Conservation (phyloP, 78 protist species). For the Neovahlkampfia damariscottae region DNA sequence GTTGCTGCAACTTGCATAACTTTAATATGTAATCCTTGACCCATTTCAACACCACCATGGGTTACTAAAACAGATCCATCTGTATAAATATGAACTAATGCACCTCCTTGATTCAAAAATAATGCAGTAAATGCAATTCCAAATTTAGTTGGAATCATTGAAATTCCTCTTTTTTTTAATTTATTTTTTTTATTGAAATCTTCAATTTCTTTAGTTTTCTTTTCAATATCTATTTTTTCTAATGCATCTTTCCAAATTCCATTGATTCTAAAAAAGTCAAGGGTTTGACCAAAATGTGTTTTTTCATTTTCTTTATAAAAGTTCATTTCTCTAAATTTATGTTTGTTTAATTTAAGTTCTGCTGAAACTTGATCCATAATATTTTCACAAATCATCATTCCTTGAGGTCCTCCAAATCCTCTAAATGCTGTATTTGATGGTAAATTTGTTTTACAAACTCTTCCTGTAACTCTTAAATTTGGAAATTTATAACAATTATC, state of each 20-base stretch:
- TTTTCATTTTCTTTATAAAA: constrained; percentile 57
- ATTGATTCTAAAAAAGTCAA: constrained; percentile 25
- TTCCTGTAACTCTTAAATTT: constrained; percentile 39
- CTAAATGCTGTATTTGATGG: constrained; percentile 91
- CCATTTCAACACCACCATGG: constrained; percentile 96
- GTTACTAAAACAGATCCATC: constrained; percentile 88
- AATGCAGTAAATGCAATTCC: constrained; percentile 74
- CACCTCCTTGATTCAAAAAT: constrained; percentile 68
- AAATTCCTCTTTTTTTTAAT: constrained; percentile 79
- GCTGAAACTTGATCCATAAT: constrained; percentile 58
- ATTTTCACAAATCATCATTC: constrained; percentile 47
- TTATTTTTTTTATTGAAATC: constrained; percentile 63
- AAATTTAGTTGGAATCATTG: constrained; percentile 65
- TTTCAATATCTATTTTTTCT: constrained; percentile 16
- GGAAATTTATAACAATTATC: constrained; percentile 78
- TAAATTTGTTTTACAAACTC: constrained; percentile 57
- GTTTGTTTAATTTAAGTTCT: not conserved
- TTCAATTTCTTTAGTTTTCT: not conserved
- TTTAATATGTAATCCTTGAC: constrained; percentile 91
- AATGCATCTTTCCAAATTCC: constrained; percentile 39
- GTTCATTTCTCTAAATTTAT: constrained; percentile 45
- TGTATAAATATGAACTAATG: constrained; percentile 52
- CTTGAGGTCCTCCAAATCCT: constrained; percentile 95
- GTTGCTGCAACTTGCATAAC: constrained; percentile 64
- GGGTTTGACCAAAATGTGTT: constrained; percentile 49